Base-by-base conservation (phyloP, 2,329 filamentous ascomycete species). In the Calonectria pseudoreteaudii region DNA sequence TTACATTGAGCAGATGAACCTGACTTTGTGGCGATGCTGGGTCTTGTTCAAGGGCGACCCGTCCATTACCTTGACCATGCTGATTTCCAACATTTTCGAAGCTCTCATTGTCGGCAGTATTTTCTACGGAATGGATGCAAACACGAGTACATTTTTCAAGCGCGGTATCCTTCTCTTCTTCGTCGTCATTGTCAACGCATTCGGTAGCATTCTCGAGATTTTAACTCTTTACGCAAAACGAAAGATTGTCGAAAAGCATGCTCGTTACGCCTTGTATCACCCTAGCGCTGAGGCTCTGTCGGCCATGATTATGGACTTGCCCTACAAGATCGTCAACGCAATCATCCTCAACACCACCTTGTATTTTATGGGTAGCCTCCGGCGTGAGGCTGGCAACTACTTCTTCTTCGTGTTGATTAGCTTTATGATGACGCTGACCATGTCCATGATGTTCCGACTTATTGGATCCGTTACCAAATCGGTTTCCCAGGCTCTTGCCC, bases 341-440 rank as follows among this genome's bases (percentile, higher is more conserved):
- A 71, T 89, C 3, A 82, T 93, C 4, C 65, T 79, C 38, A 79
- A 78, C 14, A 69, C 72, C 0, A 73, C 89, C 0, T 81, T 94
- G 0, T 94, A 94, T 83, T 93, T 93, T 81, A 90, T 94, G 90
- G 89, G 90, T 0, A 89, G 91, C 88, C 2, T 94, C 88, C 16
- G 90, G 92, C 83, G 84, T 91, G 64, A 88, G 87, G 70, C 92
- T 0, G 86, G 85, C 0, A 80, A 84, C 0, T 89, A 88, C 80
- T 89, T 88, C 78, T 86, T 84, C 60, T 89, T 87, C 69, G 79
- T 86, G 2, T 76, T 89, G 0, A 81, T 89, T 47, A 85, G 86
- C 14, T 86, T 93, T 78, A 81, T 87, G 28, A 86, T 89, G 10
- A 92, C 90, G 0, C 80, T 93, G 72, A 88, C 88, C 70, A 93